phyloP scores from a whole-genome alignment of 2,329 filamentous ascomycete genomes.

The Aspergillus jensenii region DNA sequence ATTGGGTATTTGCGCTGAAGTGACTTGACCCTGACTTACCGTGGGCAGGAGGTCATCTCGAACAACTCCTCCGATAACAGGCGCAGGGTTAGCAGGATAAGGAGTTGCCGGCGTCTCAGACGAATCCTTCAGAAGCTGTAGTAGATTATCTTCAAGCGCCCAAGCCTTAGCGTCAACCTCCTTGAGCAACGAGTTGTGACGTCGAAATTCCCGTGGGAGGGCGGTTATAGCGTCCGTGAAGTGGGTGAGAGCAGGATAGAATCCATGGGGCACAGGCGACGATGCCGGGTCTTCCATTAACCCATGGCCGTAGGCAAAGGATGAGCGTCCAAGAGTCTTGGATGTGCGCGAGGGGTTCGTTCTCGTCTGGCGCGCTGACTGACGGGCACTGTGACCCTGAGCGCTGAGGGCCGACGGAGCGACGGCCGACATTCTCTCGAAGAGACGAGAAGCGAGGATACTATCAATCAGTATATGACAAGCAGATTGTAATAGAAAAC shows the following conservation, averaged over 20 bases:
- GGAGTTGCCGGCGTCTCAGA: conserved; percentile 35
- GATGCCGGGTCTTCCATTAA: conserved; percentile 28
- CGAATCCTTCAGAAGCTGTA: conserved; percentile 62
- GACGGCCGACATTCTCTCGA: conserved; percentile 23
- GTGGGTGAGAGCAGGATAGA: conserved; percentile 67
- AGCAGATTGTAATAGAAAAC: not conserved
- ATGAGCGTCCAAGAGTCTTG: conserved; percentile 43
- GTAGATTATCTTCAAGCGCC: conserved; percentile 78
- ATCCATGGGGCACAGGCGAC: conserved; percentile 44
- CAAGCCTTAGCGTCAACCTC: conserved; percentile 98
- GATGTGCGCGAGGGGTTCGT: conserved; percentile 52
- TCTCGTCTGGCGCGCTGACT: conserved; percentile 47
- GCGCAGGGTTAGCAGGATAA: conserved; percentile 34
- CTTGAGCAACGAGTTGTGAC: conserved; percentile 92
- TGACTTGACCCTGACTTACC: conserved; percentile 25
- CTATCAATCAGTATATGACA: conserved; percentile 13
- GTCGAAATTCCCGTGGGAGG: conserved; percentile 89
- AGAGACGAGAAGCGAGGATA: not conserved
- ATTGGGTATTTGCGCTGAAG: not conserved
- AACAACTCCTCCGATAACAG: conserved; percentile 35
- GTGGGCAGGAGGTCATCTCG: conserved; percentile 33
- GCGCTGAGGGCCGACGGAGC: conserved; percentile 26
- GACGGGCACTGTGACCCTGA: conserved; percentile 32
- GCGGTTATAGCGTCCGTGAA: conserved; percentile 93
- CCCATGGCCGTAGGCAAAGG: conserved; percentile 39